phyloP scores from a whole-genome alignment of 208 protist genomes.

The Naegleria gruberi region DNA sequence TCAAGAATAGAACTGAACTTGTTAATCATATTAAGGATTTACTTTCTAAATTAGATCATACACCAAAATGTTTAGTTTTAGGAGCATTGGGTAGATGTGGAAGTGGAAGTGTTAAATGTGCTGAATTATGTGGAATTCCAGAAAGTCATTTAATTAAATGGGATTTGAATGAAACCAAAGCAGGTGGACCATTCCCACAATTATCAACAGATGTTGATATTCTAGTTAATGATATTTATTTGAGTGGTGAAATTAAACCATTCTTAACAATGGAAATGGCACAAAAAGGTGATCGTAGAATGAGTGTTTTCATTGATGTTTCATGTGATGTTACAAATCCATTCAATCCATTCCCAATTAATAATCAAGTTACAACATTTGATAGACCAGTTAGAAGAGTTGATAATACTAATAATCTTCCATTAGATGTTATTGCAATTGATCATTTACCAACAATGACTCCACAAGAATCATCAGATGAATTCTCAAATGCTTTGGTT shows the following conservation, averaged over 20 bases:
- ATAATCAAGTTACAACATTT: conserved; percentile 49
- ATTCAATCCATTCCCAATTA: conserved; percentile 55
- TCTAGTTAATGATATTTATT: conserved; percentile 60
- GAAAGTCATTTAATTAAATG: conserved; percentile 39
- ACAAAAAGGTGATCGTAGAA: background rate
- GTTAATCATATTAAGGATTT: background rate
- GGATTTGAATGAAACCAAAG: conserved; percentile 51
- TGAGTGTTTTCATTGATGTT: conserved; percentile 49
- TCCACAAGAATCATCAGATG: conserved; percentile 40
- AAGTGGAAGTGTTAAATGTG: conserved; percentile 28
- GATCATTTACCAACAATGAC: conserved; percentile 56
- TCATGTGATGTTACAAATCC: conserved; percentile 53
- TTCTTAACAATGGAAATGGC: conserved; percentile 46
- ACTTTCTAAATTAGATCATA: background rate
- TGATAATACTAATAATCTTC: background rate
- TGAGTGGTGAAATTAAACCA: conserved; percentile 43
- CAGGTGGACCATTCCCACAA: conserved; percentile 49
- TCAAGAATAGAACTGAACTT: conserved; percentile 13
- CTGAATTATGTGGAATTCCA: conserved; percentile 20
- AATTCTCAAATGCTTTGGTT: conserved; percentile 43
- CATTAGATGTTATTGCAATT: conserved; percentile 50
- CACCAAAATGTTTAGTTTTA: conserved; percentile 29
- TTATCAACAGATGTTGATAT: conserved; percentile 45
- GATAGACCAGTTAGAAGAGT: conserved; percentile 37
- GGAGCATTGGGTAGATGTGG: conserved; percentile 32